Conservation (phyloP, 2,329 filamentous ascomycete genomes). For the Ophiocordyceps camponoti-saundersi region DNA sequence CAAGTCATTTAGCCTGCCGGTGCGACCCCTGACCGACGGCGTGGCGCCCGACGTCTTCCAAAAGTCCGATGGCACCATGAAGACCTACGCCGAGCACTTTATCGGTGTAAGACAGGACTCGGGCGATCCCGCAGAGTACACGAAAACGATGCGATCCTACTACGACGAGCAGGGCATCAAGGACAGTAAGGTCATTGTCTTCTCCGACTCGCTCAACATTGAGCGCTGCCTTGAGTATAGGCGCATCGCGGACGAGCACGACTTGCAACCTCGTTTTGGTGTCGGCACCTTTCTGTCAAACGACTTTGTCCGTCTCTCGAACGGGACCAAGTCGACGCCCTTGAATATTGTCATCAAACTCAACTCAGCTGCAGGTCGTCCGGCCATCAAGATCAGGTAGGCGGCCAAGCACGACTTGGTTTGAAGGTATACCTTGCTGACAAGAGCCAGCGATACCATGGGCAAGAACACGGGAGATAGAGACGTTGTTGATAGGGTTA, state of each 20-base stretch:
- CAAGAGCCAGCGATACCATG: constrained; percentile 46
- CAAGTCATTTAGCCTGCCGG: constrained; percentile 57
- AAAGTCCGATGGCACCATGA: constrained; percentile 21
- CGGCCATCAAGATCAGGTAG: constrained; percentile 73
- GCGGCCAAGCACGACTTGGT: not conserved
- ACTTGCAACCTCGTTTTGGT: constrained; percentile 78
- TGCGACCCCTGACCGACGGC: constrained; percentile 26
- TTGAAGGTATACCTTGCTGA: constrained; percentile 4
- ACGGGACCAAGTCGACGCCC: constrained; percentile 69
- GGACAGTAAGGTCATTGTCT: constrained; percentile 78
- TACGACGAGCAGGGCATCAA: constrained; percentile 61
- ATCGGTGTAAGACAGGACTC: constrained; percentile 80
- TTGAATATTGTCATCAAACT: constrained; percentile 98
- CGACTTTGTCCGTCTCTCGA: constrained; percentile 61
- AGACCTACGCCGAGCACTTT: constrained; percentile 68
- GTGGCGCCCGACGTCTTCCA: constrained; percentile 23
- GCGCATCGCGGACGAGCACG: constrained; percentile 57
- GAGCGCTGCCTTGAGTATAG: constrained; percentile 87
- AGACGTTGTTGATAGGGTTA: constrained; percentile 63
- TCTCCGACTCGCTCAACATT: constrained; percentile 87
- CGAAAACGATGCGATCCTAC: constrained; percentile 63
- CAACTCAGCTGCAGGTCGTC: constrained; percentile 62
- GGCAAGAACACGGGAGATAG: constrained; percentile 90
- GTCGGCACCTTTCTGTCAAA: constrained; percentile 94
- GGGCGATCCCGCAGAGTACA: constrained; percentile 66